phyloP scores from a whole-genome alignment of 2,329 filamentous ascomycete species.

The Aspergillus hortae region DNA sequence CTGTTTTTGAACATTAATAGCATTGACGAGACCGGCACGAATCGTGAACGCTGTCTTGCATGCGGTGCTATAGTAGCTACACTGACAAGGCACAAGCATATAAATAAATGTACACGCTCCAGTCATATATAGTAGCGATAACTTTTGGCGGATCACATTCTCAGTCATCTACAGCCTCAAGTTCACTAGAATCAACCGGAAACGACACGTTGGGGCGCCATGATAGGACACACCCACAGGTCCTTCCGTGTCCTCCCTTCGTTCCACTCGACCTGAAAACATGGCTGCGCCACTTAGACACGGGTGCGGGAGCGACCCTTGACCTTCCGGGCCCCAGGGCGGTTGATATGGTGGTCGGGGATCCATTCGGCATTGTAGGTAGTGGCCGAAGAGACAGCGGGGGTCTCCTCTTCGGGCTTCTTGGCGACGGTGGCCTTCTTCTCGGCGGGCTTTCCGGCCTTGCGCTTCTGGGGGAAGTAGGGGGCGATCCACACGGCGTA shows the following conservation, averaged over 20 bases:
- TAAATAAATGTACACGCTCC: constrained; percentile 22
- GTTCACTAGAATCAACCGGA: constrained; percentile 7
- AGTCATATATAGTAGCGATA: constrained; percentile 13
- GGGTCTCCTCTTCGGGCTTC: constrained; percentile 68
- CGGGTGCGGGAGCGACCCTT: constrained; percentile 46
- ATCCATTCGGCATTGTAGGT: constrained; percentile 93
- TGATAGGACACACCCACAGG: constrained; percentile 5
- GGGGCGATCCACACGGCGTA: constrained; percentile 98
- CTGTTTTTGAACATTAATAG: too few species aligned
- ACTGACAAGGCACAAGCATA: constrained; percentile 13
- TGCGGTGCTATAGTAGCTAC: constrained; percentile 8
- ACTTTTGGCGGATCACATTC: constrained; percentile 17
- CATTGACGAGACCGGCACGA: too few species aligned
- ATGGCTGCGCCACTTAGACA: constrained; percentile 19
- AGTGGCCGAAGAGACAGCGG: constrained; percentile 67
- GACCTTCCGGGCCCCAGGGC: constrained; percentile 66
- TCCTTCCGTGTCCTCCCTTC: constrained; percentile 7
- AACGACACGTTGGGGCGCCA: constrained; percentile 8
- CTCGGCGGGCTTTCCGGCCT: constrained; percentile 51
- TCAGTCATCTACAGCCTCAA: constrained; percentile 16
- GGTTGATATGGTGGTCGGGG: constrained; percentile 81
- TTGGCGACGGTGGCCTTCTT: constrained; percentile 62
- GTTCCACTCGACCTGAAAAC: neutral
- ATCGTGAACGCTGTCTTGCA: neutral
- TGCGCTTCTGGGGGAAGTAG: constrained; percentile 81